Evolutionary conservation across 768 basidiomycete genomes (phyloP).

Genomic region (Lactarius vividus): DNA sequence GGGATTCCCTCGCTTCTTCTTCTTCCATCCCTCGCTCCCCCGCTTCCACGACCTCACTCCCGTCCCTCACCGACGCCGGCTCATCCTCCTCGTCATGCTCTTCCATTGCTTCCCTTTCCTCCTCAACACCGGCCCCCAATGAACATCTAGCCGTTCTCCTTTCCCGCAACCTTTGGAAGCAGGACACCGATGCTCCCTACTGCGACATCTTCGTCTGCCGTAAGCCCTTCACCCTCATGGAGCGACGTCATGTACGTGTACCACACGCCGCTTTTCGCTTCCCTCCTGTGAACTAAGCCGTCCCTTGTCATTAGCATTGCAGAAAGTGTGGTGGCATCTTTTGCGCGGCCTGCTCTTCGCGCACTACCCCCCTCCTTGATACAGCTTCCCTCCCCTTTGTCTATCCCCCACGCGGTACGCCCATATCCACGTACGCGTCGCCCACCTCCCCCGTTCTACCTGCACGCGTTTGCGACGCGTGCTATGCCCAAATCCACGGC

Average conservation of each 20-base stretch:
- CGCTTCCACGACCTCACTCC: constrained; percentile 28
- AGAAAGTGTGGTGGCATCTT: constrained; percentile 82
- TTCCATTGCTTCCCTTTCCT: constrained; percentile 21
- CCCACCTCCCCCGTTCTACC: constrained; percentile 56
- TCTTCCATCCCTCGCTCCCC: constrained; percentile 23
- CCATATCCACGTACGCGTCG: constrained; percentile 55
- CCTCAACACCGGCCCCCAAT: constrained; percentile 40
- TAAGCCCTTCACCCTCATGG: constrained; percentile 60
- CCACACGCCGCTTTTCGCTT: constrained; percentile 1
- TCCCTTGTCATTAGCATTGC: constrained; percentile 55
- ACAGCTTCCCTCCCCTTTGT: constrained; percentile 68
- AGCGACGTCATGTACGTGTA: constrained; percentile 68
- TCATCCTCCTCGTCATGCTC: constrained; percentile 31
- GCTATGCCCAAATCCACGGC: constrained; percentile 72
- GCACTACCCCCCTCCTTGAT: constrained; percentile 64
- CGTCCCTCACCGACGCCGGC: constrained; percentile 29
- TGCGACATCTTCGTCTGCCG: constrained; percentile 79
- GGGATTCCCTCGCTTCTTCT: constrained; percentile 24
- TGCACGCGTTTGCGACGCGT: constrained; percentile 74
- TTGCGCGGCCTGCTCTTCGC: constrained; percentile 60
- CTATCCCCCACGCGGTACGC: constrained; percentile 65
- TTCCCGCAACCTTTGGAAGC: constrained; percentile 72
- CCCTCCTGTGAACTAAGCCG: constrained; percentile 2
- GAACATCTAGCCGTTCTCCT: constrained; percentile 79
- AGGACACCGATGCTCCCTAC: constrained; percentile 55